A percentile compares a stretch with the other conserved stretches of the same genome.
These are phyloP conservation scores for Zychaea mexicana DNA, from an alignment of 371 early-diverging fungal genomes.

Conservation along the genomic window DNA sequence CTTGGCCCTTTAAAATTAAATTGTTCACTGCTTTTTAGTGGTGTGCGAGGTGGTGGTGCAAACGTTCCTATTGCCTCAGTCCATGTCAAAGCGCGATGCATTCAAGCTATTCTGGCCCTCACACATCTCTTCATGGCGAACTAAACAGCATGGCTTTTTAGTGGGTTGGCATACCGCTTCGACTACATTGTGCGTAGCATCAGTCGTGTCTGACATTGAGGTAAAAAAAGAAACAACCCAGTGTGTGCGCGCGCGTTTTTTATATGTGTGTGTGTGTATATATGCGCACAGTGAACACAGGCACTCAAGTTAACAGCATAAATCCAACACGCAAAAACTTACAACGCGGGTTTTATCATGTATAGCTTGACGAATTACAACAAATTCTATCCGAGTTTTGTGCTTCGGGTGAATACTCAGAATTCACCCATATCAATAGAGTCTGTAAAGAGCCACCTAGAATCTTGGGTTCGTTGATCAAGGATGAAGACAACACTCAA, in stretches of 20 bases:
- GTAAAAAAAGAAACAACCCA: constrained; percentile 24
- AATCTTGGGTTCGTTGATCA: constrained; percentile 31
- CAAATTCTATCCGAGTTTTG: constrained; percentile 29
- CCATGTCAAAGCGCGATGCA: constrained; percentile 24
- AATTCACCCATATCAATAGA: constrained; percentile 35
- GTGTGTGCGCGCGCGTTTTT: too few relatives aligned
- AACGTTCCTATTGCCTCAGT: too few relatives aligned
- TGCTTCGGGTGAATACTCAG: constrained; percentile 26
- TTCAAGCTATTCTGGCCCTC: constrained; percentile 53
- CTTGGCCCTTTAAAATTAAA: too few relatives aligned
- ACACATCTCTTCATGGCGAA: constrained; percentile 38
- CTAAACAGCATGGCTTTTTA: constrained; percentile 29
- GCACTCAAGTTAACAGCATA: too few relatives aligned
- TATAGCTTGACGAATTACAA: constrained; percentile 30
- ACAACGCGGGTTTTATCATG: too few relatives aligned
- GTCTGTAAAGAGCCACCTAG: constrained; percentile 38
- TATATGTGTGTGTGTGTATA: not conserved
- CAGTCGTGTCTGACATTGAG: constrained; percentile 30
- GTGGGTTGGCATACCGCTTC: constrained; percentile 44
- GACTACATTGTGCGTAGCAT: constrained; percentile 39
- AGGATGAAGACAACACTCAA: not conserved
- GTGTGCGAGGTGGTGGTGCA: too few relatives aligned
- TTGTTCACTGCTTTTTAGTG: too few relatives aligned
- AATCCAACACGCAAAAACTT: not conserved
- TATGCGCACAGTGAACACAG: too few relatives aligned